Evolutionary conservation across 106 monocot species (phyloP), one percentile per base, ranked within the genome.

Genomic region (Dactylorhiza incarnata): DNA sequence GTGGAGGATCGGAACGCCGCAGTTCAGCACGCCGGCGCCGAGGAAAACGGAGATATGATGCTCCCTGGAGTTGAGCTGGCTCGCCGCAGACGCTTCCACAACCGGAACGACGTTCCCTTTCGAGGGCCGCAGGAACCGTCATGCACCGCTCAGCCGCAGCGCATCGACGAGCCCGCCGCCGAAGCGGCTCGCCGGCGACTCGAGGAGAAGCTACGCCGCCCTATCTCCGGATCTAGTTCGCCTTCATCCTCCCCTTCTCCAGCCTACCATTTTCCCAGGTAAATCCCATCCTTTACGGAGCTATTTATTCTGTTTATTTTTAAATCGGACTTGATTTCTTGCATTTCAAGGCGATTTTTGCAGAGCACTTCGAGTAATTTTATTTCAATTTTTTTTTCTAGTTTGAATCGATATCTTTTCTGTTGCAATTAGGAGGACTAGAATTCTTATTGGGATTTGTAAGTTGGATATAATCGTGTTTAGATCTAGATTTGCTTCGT

Each of bases 1-100:
- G n/a, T n/a, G 37, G 37, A 37, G 37, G 37, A 37, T 2, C 37
- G 37, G 37, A 1, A 37, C 37, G 37, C 37, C 37, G 37, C 37
- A 37, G 37, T 37, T 37, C 3, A 37, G 37, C 37, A 3, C 37
- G 37, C 37, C 37, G 37, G 37, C 37, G 37, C 5, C 51, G 12
- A 52, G 14, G 5, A 12, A 65, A 65, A 26, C 25, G 29, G 12
- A 65, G 65, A 20, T 12, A 72, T 63, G 76, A 91, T 91, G 88
- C 78, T 91, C 0, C 91, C 91, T 4, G 88, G 88, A 1, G 88
- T 91, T 44, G 91, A 91, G 58, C 47, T 91, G 12, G 91, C 91
- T n/a, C 75, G 90, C 62, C 78, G 78, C 70, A 75, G 91, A 22
- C 76, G 88, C 49, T 17, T 87, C 46, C 85, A 86, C 88, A 51